Base-by-base conservation (phyloP, 1,284 basidiomycete genomes). In the Naganishia sp. region DNA sequence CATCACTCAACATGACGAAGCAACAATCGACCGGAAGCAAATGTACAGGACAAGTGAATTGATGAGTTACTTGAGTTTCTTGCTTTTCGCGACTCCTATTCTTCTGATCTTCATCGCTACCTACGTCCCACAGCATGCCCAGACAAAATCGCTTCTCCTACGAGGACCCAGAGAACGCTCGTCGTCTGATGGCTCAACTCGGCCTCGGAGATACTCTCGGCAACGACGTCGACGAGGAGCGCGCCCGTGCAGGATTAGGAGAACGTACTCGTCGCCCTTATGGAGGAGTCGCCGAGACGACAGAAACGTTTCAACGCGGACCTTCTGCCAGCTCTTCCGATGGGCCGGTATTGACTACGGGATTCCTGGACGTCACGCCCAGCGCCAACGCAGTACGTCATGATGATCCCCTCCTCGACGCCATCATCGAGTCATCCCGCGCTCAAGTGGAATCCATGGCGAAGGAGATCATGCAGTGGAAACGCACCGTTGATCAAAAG, bases 321-420 rank as follows among this genome's bases (percentile, higher is more conserved):
- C 1, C 17, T 10, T 28, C 25, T 28, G 2, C 50, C 10, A 54
- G 7, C 28, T 23, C 52, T 6, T 39, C 1, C 32, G 21, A 31
- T 7, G 7, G 7, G 18, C n/a, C 10, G 21, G 6, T 41, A 18
- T 6, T 15, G n/a, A 3, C 13, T 17, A 32, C 32, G 6, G 52
- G n/a, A 3, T 31, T 13, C 21, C 31, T 9, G 7, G 11, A 28
- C 2, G n/a, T 21, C n/a, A 18, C 13, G 52, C 9, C 7, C 10
- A 41, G 15, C 32, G n/a, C 13, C 17, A n/a, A 54, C n/a, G 52
- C 17, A n/a, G 17, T 54, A 1, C 52, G 35, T 7, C 52, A 39
- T 39, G 35, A 54, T 21, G 52, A 54, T 41, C 52, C 52, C 11
- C 18, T 54, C 18, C 52, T 54, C 7, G 52, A 54, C n/a, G 52